Conservation (phyloP, 2,329 filamentous ascomycete species). For the Pseudocercospora eumusae region DNA sequence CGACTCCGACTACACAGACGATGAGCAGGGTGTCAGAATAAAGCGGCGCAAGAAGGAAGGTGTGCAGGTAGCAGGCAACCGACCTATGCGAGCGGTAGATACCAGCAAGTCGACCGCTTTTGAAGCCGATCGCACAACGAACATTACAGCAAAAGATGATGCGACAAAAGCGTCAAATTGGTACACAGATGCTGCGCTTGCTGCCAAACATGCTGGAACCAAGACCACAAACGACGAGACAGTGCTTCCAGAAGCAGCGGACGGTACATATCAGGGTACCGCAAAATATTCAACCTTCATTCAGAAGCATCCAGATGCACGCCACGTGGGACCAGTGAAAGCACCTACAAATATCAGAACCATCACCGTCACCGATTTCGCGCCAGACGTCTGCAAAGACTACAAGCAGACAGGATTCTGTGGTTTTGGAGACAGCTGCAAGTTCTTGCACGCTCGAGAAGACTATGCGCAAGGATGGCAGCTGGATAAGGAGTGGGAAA, state of each 20-base stretch:
- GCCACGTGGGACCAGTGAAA: conserved; percentile 80
- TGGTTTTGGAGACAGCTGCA: conserved; percentile 77
- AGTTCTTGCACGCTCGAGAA: conserved; percentile 73
- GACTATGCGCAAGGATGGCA: conserved; percentile 94
- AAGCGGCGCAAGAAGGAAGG: conserved; percentile 75
- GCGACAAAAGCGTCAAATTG: conserved; percentile 88
- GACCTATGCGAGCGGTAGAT: conserved; percentile 43
- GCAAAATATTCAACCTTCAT: conserved; percentile 74
- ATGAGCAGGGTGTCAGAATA: conserved; percentile 72
- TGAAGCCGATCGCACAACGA: conserved; percentile 61
- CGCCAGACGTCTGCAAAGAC: conserved; percentile 93
- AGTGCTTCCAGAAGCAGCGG: conserved; percentile 57
- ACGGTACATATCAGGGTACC: conserved; percentile 75
- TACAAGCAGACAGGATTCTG: conserved; percentile 79
- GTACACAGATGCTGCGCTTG: conserved; percentile 70
- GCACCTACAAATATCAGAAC: conserved; percentile 86
- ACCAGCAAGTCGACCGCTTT: conserved; percentile 47
- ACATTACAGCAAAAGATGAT: conserved; percentile 72
- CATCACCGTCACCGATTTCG: conserved; percentile 86
- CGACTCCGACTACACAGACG: conserved; percentile 70
- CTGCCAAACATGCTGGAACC: conserved; percentile 27
- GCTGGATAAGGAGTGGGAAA: conserved; percentile 91
- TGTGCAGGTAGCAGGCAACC: conserved; percentile 66
- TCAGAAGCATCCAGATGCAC: conserved; percentile 74
- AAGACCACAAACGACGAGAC: conserved; percentile 15